phyloP scores from a whole-genome alignment of 2,329 filamentous ascomycete genomes.

The Amauroascus verrucosus region DNA sequence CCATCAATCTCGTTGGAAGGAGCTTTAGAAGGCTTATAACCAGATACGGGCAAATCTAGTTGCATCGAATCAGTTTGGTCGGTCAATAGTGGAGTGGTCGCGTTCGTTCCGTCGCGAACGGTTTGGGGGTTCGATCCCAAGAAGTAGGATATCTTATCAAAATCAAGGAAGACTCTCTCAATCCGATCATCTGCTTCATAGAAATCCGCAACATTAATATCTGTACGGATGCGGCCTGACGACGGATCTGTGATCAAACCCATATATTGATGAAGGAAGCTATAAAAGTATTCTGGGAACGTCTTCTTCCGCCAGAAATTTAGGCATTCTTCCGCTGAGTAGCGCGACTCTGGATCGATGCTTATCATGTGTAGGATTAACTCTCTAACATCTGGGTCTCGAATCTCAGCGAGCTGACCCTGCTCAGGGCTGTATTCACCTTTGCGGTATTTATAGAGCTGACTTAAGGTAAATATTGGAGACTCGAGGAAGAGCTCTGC shows the following conservation, averaged over 20 bases:
- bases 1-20: conserved; percentile 68
- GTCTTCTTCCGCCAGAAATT: conserved; percentile 85
- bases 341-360: conserved; percentile 79
- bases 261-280: conserved; percentile 96
- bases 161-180: conserved; percentile 83
- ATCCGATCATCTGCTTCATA: conserved; percentile 89
- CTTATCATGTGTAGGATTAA: conserved; percentile 96
- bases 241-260: conserved; percentile 85
- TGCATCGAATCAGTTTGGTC: conserved; percentile 55
- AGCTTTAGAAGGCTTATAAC: conserved; percentile 55
- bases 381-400: conserved; percentile 74
- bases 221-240: conserved; percentile 62
- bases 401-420: conserved; percentile 71
- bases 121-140: conserved; percentile 59
- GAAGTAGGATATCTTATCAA: conserved; percentile 95
- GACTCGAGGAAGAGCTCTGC: conserved; percentile 91
- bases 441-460: conserved; percentile 86
- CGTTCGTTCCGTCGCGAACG: conserved; percentile 24
- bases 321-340: conserved; percentile 87
- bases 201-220: conserved; percentile 58
- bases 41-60: conserved; percentile 76
- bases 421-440: conserved; percentile 84
- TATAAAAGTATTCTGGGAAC: conserved; percentile 95
- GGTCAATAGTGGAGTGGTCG: conserved; percentile 26
- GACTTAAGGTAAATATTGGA: conserved; percentile 93